Percentiles rank a stretch among this genome's conserved stretches.
These are phyloP conservation scores for Backusella morwellensis DNA, from an alignment of 192 early-diverging fungal species.

Conservation along the genomic window DNA sequence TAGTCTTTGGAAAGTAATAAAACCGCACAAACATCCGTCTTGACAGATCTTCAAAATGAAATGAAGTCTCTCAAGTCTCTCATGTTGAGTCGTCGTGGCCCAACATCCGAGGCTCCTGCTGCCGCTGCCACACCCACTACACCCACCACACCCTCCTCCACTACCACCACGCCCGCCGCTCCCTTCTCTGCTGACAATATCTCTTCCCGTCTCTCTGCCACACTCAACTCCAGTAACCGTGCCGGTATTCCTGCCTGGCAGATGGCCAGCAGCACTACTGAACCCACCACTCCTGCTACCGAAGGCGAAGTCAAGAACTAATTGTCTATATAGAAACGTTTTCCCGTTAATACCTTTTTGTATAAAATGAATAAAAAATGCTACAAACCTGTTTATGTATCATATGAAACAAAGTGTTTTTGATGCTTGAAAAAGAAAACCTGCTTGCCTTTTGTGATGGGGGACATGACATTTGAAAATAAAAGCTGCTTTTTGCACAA, in stretches of 20 bases:
- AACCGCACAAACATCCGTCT: slow-evolving; percentile 61
- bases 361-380: neutral
- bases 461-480: no score
- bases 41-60: slow-evolving; percentile 88
- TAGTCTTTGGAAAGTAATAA: slow-evolving; percentile 74
- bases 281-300: neutral
- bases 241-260: slow-evolving; percentile 66
- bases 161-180: neutral
- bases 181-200: slow-evolving; percentile 17
- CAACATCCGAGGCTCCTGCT: slow-evolving; percentile 32
- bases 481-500: no score
- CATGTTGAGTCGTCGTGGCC: slow-evolving; percentile 70
- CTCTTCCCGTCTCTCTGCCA: slow-evolving; percentile 19
- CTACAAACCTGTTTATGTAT: neutral
- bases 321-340: neutral
- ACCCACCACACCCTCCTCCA: slow-evolving; percentile 19
- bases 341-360: neutral
- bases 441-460: no score
- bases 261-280: slow-evolving; percentile 37
- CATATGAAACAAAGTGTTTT: neutral
- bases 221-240: slow-evolving; percentile 1
- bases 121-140: slow-evolving; percentile 24
- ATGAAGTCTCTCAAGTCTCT: slow-evolving; percentile 93
- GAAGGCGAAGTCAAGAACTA: slow-evolving; percentile 1
- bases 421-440: no score